phyloP scores from a whole-genome alignment of 768 basidiomycete species.

The Psilocybe subaeruginosa region DNA sequence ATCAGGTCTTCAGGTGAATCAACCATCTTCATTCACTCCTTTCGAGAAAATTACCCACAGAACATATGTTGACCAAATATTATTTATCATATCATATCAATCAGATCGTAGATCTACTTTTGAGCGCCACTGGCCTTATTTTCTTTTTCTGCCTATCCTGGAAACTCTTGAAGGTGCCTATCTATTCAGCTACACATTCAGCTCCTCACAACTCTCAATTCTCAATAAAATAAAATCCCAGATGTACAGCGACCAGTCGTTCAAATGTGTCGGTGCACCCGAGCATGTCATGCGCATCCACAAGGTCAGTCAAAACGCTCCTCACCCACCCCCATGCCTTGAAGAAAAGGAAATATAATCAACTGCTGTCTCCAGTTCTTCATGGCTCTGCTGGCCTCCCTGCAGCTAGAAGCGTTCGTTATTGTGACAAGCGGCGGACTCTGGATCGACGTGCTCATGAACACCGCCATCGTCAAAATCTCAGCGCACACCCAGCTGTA shows the following conservation, averaged over 20 bases:
- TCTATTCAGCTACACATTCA: not conserved
- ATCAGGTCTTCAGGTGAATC: constrained; percentile 42
- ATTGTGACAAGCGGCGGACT: constrained; percentile 52
- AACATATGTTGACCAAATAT: not conserved
- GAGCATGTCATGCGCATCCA: constrained; percentile 51
- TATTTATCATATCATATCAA: not conserved
- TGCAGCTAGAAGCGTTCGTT: constrained; percentile 58
- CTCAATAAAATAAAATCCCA: constrained; percentile 12
- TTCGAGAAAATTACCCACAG: not conserved
- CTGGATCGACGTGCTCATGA: constrained; percentile 58
- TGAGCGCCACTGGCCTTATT: constrained; percentile 46
- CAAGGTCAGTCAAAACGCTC: constrained; percentile 34
- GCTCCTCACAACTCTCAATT: not conserved
- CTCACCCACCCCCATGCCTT: not conserved
- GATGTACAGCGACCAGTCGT: constrained; percentile 49
- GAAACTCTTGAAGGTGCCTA: constrained; percentile 44
- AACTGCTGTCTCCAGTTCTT: constrained; percentile 41
- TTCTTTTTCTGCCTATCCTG: constrained; percentile 47
- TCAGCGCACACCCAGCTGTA: constrained; percentile 45
- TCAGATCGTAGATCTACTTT: constrained; percentile 52
- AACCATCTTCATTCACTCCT: not conserved
- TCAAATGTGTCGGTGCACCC: constrained; percentile 58
- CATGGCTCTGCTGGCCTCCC: constrained; percentile 53
- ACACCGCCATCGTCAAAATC: constrained; percentile 45
- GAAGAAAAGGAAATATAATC: not conserved